Evolutionary conservation across 169 alveolate species (phyloP), one percentile per base, ranked within the genome.

Genomic region (Plasmodium vivax): DNA sequence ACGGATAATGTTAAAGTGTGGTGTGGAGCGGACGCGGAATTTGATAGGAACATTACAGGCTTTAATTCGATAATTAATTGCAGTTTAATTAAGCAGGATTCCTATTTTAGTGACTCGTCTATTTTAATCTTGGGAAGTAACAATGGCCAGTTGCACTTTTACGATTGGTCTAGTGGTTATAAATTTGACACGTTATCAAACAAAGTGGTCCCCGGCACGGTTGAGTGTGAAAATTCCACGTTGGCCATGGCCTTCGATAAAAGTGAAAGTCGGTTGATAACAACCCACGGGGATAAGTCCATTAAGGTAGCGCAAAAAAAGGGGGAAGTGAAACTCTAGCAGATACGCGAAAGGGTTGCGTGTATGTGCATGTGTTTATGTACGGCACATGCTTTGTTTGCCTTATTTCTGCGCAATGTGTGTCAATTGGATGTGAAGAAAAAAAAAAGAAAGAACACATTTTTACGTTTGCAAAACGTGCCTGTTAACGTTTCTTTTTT

Each of bases 281-380:
- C 99, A 27, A 99, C 99, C 12, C 99, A 99, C 90, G 99, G 99
- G 82, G 99, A 99, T 96, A 99, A 99, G 96, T 98, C 99, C 9
- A 99, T 99, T 73, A 99, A 99, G 97, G 98, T 99, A 90, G 75
- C 96, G 97, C 93, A 96, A 72, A 36, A 2, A 38, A 3, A 2
- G 30, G 45, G 51, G 84, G 3, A 6, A 3, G 6, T 23, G 27
- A 23, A 34, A 38, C 62, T 36, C 62, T 34, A 34, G 4, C 16
- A 32, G 34, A 43, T 19, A 43, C 45, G 30, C 9, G 30, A 58
- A 41, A 16, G 32, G 32, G 34, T 27, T 77, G 68, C 72, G 74
- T 32, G 12, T 19, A 43, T 62, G 68, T 62, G 30, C 2, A 36
- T 19, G 74, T 38, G 36, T 83, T 34, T 34, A 56, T 83, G 6